phyloP scores from a whole-genome alignment of 140 eudicot genomes.

The Anethum foeniculum region DNA sequence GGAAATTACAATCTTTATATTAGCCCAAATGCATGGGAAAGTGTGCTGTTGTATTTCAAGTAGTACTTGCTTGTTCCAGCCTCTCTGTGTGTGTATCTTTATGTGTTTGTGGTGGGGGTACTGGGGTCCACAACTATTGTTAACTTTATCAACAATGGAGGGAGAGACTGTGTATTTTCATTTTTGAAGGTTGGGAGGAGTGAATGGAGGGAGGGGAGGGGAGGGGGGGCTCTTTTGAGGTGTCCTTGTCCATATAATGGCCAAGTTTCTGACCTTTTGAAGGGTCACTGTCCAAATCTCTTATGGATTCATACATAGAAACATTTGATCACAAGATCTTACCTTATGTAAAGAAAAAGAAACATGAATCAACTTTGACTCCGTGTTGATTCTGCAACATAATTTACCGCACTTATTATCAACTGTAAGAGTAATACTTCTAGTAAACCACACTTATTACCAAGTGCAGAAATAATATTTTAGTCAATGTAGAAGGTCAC shows the following conservation, averaged over 20 bases:
- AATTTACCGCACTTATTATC: too few species aligned
- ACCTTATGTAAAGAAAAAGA: not conserved
- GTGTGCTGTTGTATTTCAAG: slow-evolving; percentile 20
- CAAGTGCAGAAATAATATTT: too few species aligned
- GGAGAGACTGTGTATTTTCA: not conserved
- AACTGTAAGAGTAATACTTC: too few species aligned
- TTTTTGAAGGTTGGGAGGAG: not conserved
- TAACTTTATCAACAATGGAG: not conserved
- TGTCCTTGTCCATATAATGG: slow-evolving; percentile 19
- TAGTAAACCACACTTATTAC: too few species aligned
- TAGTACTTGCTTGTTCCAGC: slow-evolving; percentile 6
- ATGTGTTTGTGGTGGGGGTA: slow-evolving; percentile 10
- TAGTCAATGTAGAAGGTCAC: too few species aligned
- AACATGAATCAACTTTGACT: too few species aligned
- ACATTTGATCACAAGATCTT: slow-evolving; percentile 1
- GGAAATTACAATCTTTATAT: slow-evolving; percentile 14
- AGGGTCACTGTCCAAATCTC: slow-evolving; percentile 22
- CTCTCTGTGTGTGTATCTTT: not conserved
- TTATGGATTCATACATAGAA: not conserved
- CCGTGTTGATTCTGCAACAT: too few species aligned
- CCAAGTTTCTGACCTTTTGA: slow-evolving; percentile 16
- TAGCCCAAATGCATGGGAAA: slow-evolving; percentile 29
- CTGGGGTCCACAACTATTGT: slow-evolving; percentile 15
- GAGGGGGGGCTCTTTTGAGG: slow-evolving; percentile 20
- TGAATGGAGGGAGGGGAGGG: not conserved